phyloP scores from a whole-genome alignment of 208 protist genomes.

The Herpetomonas samuelpessoai region DNA sequence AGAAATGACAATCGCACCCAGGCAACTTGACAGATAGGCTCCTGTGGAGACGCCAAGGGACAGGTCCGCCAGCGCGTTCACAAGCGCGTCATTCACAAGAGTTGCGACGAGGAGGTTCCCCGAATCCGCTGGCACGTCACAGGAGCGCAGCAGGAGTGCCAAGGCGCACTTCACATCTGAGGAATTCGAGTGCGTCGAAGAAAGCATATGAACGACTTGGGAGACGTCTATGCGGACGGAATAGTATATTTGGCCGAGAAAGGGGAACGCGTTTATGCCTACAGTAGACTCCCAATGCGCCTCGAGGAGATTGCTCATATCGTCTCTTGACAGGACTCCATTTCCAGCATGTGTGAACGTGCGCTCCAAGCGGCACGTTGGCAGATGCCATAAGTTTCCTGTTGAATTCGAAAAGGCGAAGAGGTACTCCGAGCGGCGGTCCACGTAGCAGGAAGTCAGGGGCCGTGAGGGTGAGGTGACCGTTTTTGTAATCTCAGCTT shows the following conservation, averaged over 20 bases:
- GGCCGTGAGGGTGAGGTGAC: slow-evolving; percentile 59
- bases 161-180: slow-evolving; percentile 1
- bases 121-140: no score
- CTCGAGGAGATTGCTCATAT: slow-evolving; percentile 22
- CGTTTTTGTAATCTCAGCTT: slow-evolving; percentile 41
- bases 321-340: not conserved
- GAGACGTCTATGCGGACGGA: slow-evolving; percentile 26
- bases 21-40: not conserved
- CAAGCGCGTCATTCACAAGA: not conserved
- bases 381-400: slow-evolving; percentile 81
- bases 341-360: slow-evolving; percentile 21
- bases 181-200: not conserved
- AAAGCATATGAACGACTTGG: slow-evolving; percentile 8
- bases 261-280: slow-evolving; percentile 13
- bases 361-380: slow-evolving; percentile 72
- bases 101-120: not conserved
- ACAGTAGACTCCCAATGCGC: slow-evolving; percentile 27
- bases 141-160: slow-evolving; percentile 6
- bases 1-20: not conserved
- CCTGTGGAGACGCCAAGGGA: slow-evolving; percentile 1
- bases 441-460: slow-evolving; percentile 54
- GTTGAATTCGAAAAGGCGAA: slow-evolving; percentile 38
- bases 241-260: slow-evolving; percentile 25
- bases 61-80: slow-evolving; percentile 1
- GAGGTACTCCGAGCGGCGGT: slow-evolving; percentile 50